Base-by-base conservation (phyloP, 2,329 filamentous ascomycete species). In the Gaeumannomyces sp. region DNA sequence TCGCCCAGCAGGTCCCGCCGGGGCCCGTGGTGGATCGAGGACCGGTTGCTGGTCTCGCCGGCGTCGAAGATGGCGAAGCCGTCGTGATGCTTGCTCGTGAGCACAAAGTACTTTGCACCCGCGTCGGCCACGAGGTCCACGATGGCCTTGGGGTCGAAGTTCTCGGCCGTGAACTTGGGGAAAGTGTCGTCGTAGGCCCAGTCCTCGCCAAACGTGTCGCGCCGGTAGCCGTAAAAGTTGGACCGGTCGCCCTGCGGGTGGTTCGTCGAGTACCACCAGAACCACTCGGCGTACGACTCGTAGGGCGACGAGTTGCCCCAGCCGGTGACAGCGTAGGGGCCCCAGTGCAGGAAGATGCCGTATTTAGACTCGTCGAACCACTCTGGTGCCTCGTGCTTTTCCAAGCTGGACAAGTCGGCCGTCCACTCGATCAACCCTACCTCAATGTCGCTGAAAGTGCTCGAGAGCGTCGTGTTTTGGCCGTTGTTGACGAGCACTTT, bases 331-430 rank as follows among this genome's bases (percentile, higher is more conserved):
- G 81, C 73, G 67, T 85, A 87, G 0, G 79, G 74, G 0, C 84
- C 84, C 82, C 84, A 86, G 66, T 86, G 84, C 57, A 86, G 83
- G 69, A 87, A 86, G 53, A 87, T 86, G 0, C 85, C 84, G 66
- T 77, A 87, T 65, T 87, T 87, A 28, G 76, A 80, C 58, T 79
- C 76, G 64, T 83, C 77, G 67, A 79, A 87, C 84, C 84, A 86
- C 6, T 77, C 74, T 0, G 83, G 83, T 19, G 78, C 77, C 69
- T 76, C 75, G 60, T 80, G 78, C 25, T 71, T 71, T 1, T 73
- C 72, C 4, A 80, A 71, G 65, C 74, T 78, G 70, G 72, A 53
- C 27, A 45, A 7, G 25, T 64, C 62, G 19, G 62, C 13, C 25
- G 62, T 64, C 57, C 57, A 79, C 8, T 76, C 72, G 0, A 69